Evolutionary conservation across 1,284 basidiomycete genomes (phyloP).

Genomic region (Tausonia pullulans): DNA sequence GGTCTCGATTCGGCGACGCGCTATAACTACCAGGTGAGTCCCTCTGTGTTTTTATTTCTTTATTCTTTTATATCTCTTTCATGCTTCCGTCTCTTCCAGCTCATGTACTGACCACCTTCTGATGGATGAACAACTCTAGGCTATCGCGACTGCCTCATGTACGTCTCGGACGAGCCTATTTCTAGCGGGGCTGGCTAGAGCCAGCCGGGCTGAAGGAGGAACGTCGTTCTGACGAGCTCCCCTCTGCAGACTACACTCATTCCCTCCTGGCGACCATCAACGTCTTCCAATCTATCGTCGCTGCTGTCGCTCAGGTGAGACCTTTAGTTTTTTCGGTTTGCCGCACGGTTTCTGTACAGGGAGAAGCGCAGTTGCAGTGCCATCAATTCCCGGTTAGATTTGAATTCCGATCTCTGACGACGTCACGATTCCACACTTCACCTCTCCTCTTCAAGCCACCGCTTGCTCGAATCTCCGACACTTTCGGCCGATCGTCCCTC

Average conservation of each 20-base stretch:
- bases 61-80: background rate
- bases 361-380: too few relatives aligned
- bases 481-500: slow-evolving; percentile 35
- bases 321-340: slow-evolving; percentile 18
- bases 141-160: background rate
- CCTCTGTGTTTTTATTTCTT: background rate
- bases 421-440: slow-evolving; percentile 19
- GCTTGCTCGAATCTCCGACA: slow-evolving; percentile 30
- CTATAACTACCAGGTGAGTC: background rate
- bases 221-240: background rate
- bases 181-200: too few relatives aligned
- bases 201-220: background rate
- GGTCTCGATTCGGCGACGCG: background rate
- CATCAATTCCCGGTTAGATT: too few relatives aligned
- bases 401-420: too few relatives aligned
- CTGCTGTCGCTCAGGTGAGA: slow-evolving; percentile 23
- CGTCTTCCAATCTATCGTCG: slow-evolving; percentile 28
- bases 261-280: slow-evolving; percentile 27
- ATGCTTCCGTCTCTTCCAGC: background rate
- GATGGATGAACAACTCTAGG: background rate
- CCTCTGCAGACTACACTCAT: background rate
- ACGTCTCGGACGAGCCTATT: background rate
- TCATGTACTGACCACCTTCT: background rate
- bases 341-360: too few relatives aligned
- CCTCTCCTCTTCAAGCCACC: slow-evolving; percentile 27